Percentiles rank a stretch among this genome's conserved stretches.
Conservation (phyloP, 2,329 filamentous ascomycete genomes). For the Talaromyces sp. region DNA sequence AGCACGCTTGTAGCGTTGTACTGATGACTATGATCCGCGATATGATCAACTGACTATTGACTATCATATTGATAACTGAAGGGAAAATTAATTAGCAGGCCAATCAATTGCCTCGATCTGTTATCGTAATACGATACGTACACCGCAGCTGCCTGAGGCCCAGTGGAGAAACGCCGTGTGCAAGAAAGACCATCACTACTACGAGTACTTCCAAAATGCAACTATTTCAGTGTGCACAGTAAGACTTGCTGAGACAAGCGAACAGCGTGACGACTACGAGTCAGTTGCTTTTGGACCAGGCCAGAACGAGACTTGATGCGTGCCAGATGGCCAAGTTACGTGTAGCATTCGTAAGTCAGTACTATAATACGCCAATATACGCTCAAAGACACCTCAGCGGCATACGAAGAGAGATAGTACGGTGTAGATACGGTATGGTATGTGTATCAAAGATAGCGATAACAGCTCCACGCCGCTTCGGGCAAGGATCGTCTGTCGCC, state of each 20-base stretch:
- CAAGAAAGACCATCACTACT: neutral
- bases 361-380: neutral
- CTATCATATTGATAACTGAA: neutral
- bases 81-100: neutral
- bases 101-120: neutral
- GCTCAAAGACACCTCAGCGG: too few species aligned
- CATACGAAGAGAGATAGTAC: neutral
- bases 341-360: neutral
- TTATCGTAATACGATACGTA: neutral
- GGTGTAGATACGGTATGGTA: neutral
- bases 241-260: neutral
- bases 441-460: neutral
- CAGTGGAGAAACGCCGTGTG: neutral
- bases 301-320: conserved; percentile 9
- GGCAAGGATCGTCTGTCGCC: neutral
- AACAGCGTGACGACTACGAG: neutral
- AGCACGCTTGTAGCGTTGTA: neutral
- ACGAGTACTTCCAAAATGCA: neutral
- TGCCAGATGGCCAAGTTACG: neutral
- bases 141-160: neutral
- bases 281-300: neutral
- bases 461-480: neutral
- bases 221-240: neutral
- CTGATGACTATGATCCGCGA: neutral
- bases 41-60: neutral